Evolutionary conservation across 306 rosid species (phyloP).

Genomic region (Herpetospermum pedunculosum): DNA sequence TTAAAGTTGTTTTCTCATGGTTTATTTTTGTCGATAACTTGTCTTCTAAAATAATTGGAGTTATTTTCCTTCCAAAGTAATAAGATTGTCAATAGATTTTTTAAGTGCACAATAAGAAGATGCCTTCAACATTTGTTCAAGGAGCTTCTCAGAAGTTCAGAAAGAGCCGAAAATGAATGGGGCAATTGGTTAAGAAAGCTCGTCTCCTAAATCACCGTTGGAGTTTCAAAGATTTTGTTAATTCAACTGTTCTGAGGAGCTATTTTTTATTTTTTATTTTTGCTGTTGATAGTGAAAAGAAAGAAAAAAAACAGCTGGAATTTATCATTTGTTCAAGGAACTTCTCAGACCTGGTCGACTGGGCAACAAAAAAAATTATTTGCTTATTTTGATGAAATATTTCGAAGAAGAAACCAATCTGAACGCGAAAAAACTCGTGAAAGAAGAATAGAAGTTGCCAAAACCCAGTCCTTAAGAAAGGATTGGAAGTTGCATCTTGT

Average conservation of each 20-base stretch:
- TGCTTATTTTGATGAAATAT: too few relatives aligned
- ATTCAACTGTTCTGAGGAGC: background rate
- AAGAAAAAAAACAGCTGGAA: too few relatives aligned
- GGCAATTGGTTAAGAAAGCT: background rate
- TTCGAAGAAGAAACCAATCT: too few relatives aligned
- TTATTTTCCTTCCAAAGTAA: background rate
- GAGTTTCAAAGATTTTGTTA: background rate
- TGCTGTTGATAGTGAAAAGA: too few relatives aligned
- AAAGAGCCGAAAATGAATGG: background rate
- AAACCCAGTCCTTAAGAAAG: background rate
- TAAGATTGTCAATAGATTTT: background rate
- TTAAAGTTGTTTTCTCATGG: background rate
- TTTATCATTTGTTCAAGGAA: too few relatives aligned
- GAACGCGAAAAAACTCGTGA: too few relatives aligned
- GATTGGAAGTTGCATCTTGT: background rate
- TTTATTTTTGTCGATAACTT: background rate
- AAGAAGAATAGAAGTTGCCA: background rate
- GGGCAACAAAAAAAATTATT: too few relatives aligned
- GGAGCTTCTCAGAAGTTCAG: background rate
- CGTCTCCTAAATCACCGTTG: background rate
- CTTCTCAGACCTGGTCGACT: too few relatives aligned
- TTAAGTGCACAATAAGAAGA: background rate
- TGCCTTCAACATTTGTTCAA: too few relatives aligned
- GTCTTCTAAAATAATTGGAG: background rate
- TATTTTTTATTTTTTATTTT: too few relatives aligned